Conservation (phyloP, 2,329 filamentous ascomycete species). For the Trichoderma afroharzianum region DNA sequence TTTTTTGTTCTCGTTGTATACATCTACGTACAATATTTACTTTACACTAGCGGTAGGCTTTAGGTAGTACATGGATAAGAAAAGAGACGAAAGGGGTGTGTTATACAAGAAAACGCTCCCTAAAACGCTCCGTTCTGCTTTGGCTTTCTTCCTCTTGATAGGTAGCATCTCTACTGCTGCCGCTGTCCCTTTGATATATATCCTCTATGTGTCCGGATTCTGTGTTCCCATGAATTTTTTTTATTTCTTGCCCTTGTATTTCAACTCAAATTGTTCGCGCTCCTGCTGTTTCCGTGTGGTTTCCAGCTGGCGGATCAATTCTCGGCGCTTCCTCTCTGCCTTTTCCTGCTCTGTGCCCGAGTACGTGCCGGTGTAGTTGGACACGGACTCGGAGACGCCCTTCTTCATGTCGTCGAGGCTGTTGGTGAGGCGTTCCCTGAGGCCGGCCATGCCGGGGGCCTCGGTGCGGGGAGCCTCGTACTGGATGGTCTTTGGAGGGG, state of each 20-base stretch:
- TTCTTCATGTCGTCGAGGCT: conserved; percentile 38
- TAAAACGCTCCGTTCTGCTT: neutral
- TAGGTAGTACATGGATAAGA: conserved; percentile 1
- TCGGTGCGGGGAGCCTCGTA: conserved; percentile 36
- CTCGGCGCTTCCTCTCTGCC: conserved; percentile 34
- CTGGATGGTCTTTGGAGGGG: conserved; percentile 18
- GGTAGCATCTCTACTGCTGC: neutral
- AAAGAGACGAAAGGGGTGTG: neutral
- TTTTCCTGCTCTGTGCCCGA: conserved; percentile 32
- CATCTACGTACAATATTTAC: conserved; percentile 3
- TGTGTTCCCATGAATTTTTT: neutral
- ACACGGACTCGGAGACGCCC: conserved; percentile 33
- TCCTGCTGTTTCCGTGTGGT: conserved; percentile 34
- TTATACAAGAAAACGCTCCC: conserved; percentile 5
- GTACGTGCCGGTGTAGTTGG: conserved; percentile 35
- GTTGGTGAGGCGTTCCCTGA: conserved; percentile 30
- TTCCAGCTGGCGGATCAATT: conserved; percentile 35
- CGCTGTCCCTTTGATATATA: neutral
- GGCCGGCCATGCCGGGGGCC: neutral
- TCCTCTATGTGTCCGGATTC: neutral
- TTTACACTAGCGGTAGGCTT: neutral
- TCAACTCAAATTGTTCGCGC: conserved; percentile 38
- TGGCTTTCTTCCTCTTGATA: neutral
- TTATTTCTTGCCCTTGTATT: conserved; percentile 35
- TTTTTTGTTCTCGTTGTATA: neutral